Conservation (phyloP, 495 filamentous ascomycete species). For the Copromyces sp. region DNA sequence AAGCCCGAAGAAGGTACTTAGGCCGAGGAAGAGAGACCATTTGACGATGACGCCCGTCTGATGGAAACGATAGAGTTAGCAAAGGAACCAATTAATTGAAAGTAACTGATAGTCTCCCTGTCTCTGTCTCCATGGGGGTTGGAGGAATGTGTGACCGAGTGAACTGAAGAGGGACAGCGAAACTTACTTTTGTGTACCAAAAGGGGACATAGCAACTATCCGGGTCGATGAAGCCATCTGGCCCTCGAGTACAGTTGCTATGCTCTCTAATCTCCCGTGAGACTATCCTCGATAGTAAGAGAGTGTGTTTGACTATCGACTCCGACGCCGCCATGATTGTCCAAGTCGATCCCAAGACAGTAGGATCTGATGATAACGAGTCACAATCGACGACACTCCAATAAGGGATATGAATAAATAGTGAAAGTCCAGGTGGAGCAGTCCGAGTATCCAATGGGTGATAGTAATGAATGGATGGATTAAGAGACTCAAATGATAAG, state of each 20-base stretch:
- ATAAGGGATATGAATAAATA: neutral
- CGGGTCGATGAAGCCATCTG: slow-evolving; percentile 25
- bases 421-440: neutral
- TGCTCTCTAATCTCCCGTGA: neutral
- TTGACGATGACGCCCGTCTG: slow-evolving; percentile 54
- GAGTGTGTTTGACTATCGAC: neutral
- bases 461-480: neutral
- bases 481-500: neutral
- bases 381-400: neutral
- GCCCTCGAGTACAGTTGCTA: neutral
- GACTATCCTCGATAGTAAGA: neutral
- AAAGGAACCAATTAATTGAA: neutral
- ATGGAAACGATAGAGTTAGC: neutral
- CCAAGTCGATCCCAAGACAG: neutral
- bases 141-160: neutral
- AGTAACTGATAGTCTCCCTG: neutral
- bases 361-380: neutral
- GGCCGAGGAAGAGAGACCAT: slow-evolving; percentile 54
- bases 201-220: slow-evolving; percentile 31
- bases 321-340: neutral
- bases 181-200: slow-evolving; percentile 34
- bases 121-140: neutral
- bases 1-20: slow-evolving; percentile 40
- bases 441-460: neutral
- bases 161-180: neutral